Percentiles rank a stretch among this genome's conserved stretches.
These are phyloP conservation scores for Talaromyces sp. DNA, from an alignment of 2,329 filamentous ascomycete genomes.

Conservation along the genomic window DNA sequence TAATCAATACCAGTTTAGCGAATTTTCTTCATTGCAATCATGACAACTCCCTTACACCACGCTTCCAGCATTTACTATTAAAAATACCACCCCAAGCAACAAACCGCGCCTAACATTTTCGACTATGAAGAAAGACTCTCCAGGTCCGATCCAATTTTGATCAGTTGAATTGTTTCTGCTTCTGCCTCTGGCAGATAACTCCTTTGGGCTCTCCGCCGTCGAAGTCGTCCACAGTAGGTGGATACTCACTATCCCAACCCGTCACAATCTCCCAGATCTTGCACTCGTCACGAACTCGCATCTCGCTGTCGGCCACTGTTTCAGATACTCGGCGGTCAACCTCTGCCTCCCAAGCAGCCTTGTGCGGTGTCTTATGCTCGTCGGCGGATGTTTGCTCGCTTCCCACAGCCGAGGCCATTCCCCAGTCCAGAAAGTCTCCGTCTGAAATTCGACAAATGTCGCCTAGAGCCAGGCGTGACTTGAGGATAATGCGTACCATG, in stretches of 20 bases:
- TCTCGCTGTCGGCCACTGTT: conserved; percentile 11
- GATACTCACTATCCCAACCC: conserved; percentile 12
- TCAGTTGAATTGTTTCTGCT: not conserved
- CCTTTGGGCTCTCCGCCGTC: conserved; percentile 16
- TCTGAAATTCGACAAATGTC: not conserved
- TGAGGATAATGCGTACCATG: conserved; percentile 58
- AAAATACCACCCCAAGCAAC: not conserved
- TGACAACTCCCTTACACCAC: not conserved
- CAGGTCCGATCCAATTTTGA: not conserved
- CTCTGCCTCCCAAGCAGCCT: conserved; percentile 16
- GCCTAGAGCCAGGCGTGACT: conserved; percentile 20
- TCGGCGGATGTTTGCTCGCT: not conserved
- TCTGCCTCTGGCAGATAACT: not conserved
- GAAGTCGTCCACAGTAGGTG: conserved; percentile 12
- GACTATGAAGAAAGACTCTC: not conserved
- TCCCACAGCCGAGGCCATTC: not conserved
- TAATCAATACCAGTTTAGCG: not conserved
- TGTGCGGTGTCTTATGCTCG: conserved; percentile 1
- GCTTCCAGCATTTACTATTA: not conserved
- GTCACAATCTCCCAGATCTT: conserved; percentile 18
- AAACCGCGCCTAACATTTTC: not conserved
- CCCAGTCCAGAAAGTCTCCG: conserved; percentile 3
- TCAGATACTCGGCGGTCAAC: conserved; percentile 15
- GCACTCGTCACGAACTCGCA: conserved; percentile 17
- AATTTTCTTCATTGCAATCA: not conserved